These are phyloP conservation scores for Fraxinus velutina DNA, from an alignment of 305 asterid species.

Conservation along the genomic window DNA sequence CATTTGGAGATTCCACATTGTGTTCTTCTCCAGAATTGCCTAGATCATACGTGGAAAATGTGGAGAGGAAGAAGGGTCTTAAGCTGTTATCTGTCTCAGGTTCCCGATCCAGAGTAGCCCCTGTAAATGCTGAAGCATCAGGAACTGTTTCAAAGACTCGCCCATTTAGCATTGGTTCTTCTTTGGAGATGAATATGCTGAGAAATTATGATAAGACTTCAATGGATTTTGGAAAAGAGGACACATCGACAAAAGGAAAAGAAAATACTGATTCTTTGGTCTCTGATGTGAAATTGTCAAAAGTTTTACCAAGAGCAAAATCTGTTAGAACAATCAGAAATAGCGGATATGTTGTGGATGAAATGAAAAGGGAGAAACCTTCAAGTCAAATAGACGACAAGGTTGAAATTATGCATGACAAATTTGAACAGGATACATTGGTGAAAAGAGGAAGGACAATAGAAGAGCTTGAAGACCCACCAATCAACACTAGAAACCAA, in stretches of 20 bases:
- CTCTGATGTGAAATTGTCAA: slow-evolving; percentile 41
- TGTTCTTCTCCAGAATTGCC: slow-evolving; percentile 37
- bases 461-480: slow-evolving; percentile 30
- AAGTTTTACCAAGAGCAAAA: slow-evolving; percentile 46
- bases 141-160: slow-evolving; percentile 11
- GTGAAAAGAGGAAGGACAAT: slow-evolving; percentile 13
- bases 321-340: slow-evolving; percentile 73
- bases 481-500: slow-evolving; percentile 17
- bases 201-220: slow-evolving; percentile 21
- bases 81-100: slow-evolving; percentile 16
- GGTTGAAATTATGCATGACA: slow-evolving; percentile 20
- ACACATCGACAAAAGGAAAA: slow-evolving; percentile 27
- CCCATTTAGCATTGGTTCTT: slow-evolving; percentile 35
- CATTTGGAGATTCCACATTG: slow-evolving; percentile 24
- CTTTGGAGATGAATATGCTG: slow-evolving; percentile 32
- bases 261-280: slow-evolving; percentile 26
- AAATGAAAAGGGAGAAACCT: slow-evolving; percentile 27
- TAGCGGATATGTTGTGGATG: slow-evolving; percentile 27
- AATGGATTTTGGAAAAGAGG: slow-evolving; percentile 27
- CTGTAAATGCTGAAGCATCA: slow-evolving; percentile 26
- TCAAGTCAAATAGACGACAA: slow-evolving; percentile 27
- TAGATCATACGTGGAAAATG: slow-evolving; percentile 26
- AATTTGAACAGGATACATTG: slow-evolving; percentile 28
- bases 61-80: slow-evolving; percentile 25
- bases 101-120: slow-evolving; percentile 28